Conservation (phyloP, 768 basidiomycete genomes). For the Gautieria morchelliformis region DNA sequence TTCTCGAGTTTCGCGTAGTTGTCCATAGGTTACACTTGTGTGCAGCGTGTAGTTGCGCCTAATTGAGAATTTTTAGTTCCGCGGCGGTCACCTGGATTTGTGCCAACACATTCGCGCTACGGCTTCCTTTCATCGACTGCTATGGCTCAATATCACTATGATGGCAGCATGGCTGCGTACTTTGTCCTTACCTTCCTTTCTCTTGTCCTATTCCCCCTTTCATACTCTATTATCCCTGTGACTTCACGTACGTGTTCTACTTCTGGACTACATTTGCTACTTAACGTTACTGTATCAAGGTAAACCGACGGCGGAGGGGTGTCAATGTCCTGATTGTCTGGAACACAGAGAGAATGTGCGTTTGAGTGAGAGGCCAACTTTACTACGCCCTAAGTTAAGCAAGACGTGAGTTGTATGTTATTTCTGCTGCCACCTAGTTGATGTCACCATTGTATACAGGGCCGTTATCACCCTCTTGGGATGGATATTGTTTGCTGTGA, state of each 20-base stretch:
- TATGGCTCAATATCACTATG: slow-evolving; percentile 80
- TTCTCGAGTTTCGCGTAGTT: slow-evolving; percentile 98
- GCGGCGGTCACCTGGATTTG: slow-evolving; percentile 1
- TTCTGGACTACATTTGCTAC: neutral
- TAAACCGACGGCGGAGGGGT: slow-evolving; percentile 34
- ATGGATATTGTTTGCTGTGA: slow-evolving; percentile 62
- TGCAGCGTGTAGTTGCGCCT: neutral
- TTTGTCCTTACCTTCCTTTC: slow-evolving; percentile 87
- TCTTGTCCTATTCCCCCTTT: slow-evolving; percentile 72
- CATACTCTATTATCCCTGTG: slow-evolving; percentile 19
- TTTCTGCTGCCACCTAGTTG: neutral
- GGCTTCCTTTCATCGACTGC: neutral
- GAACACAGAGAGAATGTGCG: slow-evolving; percentile 40
- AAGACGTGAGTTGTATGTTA: slow-evolving; percentile 34
- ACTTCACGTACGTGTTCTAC: neutral
- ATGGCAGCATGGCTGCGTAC: slow-evolving; percentile 83
- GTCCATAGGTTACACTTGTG: slow-evolving; percentile 15
- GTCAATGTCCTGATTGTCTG: slow-evolving; percentile 53
- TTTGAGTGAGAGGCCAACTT: slow-evolving; percentile 34
- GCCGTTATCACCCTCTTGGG: slow-evolving; percentile 52
- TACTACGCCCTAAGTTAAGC: slow-evolving; percentile 38
- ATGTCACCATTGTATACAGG: slow-evolving; percentile 27
- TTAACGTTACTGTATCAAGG: slow-evolving; percentile 16
- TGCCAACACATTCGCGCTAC: slow-evolving; percentile 4
- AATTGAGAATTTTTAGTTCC: neutral